These are phyloP conservation scores for Arthrobotrys iridis DNA, from an alignment of 2,329 filamentous ascomycete genomes.

Conservation along the genomic window DNA sequence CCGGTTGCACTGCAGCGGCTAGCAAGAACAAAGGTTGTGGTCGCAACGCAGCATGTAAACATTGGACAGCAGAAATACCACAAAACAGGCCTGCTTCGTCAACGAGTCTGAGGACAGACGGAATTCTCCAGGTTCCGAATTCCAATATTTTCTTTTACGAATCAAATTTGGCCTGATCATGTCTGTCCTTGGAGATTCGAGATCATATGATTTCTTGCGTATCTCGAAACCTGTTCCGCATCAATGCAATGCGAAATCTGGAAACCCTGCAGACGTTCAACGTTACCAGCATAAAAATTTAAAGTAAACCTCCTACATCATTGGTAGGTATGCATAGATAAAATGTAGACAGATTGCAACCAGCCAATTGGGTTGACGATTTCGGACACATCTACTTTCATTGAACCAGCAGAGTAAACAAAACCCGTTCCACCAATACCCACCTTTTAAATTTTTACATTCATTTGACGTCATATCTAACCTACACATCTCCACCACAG, in stretches of 20 bases:
- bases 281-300: neutral
- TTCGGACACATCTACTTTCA: neutral
- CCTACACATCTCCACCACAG: neutral
- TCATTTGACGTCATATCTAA: neutral
- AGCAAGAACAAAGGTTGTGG: conserved; percentile 9
- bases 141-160: neutral
- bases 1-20: conserved; percentile 4
- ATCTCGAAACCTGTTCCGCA: conserved; percentile 4
- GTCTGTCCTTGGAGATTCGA: neutral
- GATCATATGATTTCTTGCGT: conserved; percentile 6
- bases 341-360: neutral
- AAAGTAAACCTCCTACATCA: neutral
- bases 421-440: neutral
- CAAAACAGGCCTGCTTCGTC: no score
- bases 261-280: neutral
- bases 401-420: neutral
- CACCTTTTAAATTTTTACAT: neutral
- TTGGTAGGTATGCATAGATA: neutral
- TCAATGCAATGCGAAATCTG: neutral
- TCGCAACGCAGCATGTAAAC: conserved; percentile 22
- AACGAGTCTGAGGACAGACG: neutral
- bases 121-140: conserved; percentile 9
- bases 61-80: conserved; percentile 18
- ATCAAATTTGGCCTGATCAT: neutral
- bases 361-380: neutral